Evolutionary conservation across 495 filamentous ascomycete genomes (phyloP), one percentile per base, ranked within the genome.

Genomic region (Hyaloscypha bicolor): DNA sequence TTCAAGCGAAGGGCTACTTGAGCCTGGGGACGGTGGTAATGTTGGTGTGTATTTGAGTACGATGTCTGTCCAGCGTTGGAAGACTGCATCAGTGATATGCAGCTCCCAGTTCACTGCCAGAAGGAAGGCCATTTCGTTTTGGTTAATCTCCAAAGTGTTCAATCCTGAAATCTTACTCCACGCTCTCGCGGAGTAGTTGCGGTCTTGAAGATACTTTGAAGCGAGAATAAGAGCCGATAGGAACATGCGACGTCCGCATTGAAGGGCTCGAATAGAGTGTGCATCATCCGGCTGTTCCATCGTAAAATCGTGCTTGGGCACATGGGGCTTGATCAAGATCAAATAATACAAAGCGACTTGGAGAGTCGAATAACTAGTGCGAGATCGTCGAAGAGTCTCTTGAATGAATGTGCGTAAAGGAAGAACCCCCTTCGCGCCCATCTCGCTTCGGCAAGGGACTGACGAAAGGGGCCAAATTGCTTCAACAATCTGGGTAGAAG

Each of bases 91-190:
- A 0, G 93, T 88, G 70, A 99, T 93, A 76, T 99, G 95, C 52
- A 99, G 86, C 73, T 91, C 91, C 95, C 95, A 99, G 70, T 92
- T 88, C 63, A 99, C 91, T 14, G 94, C 93, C 59, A 88, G 76
- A 22, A 98, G 85, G 76, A 98, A 99, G 52, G 92, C 88, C 81
- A 96, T 90, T 79, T 99, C 95, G 75, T 97, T 98, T 70, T 91
- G 88, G 79, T 98, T 98, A 77, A 99, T 97, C 79, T 99, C 95
- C 37, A 84, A 78, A 0, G 92, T 93, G 70, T 92, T 91, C 45
- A 98, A 82, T 45, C 94, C 94, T 25, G 94, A 97, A 61, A 99
- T 98, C 81, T 96, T 97, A 76, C 95, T 97, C 95, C 95, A 99
- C 25, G 95, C 95, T 42, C 93, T 86, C 51, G 95, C 93, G 9